Evolutionary conservation across 371 early-diverging fungal genomes (phyloP), one percentile per base, ranked within the genome.

Genomic region (Mortierella sp.): DNA sequence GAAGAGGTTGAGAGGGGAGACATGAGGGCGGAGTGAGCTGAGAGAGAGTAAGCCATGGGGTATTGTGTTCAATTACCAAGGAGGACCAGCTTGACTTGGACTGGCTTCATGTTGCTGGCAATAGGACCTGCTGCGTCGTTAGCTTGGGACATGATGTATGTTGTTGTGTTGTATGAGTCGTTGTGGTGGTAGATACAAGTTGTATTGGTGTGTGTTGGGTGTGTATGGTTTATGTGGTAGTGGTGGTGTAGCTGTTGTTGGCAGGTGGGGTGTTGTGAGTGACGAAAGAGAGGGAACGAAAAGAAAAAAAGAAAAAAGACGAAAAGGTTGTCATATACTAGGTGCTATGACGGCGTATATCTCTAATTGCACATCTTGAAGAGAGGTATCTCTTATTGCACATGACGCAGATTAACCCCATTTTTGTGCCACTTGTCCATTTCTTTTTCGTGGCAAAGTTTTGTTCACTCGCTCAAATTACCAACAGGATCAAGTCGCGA

Each of bases 51-150:
- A 14, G 40, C 16, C 13, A 37, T 13, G 34, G 14, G 29, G 66
- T 44, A 24, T 66, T 31, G n/a, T 19, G 41, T 52, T 50, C 14
- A 67, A 70, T 81, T 89, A 92, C 93, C 93, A 52, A 94, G 86
- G 19, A 94, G 82, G 14, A 94, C 94, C 41, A 94, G 85, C 76
- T 94, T 94, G 47, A 92, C 92, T 66, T 87, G 88, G 47, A 89
- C 87, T 79, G 89, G 87, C 74, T 90, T 92, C 85, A 79, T 75
- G 76, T 75, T 83, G 70, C 63, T 76, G 64, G 77, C 81, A 81
- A 61, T 66, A 52, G 65, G 77, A 39, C 75, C 73, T 48, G 76
- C 78, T 50, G 79, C 66, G 61, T 82, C 83, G 50, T 63, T 71
- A 8, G 73, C 70, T 73, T 82, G 74, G 19, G 84, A 76, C 84